Conservation (phyloP, 768 basidiomycete genomes). For the Tricholoma hemisulphureum region DNA sequence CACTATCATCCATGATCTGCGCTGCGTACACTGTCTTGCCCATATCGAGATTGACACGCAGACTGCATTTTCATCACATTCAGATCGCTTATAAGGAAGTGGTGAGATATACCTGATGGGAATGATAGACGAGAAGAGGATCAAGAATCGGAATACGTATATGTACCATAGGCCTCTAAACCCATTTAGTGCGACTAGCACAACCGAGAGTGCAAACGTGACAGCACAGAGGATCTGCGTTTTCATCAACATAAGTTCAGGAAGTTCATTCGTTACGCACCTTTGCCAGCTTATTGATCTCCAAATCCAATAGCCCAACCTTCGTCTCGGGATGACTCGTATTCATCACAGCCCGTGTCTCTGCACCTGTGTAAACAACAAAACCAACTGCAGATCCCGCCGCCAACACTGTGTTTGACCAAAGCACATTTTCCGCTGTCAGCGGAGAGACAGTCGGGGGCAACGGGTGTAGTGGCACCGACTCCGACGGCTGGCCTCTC, state of each 20-base stretch:
- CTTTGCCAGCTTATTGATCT: constrained; percentile 95
- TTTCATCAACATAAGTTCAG: not conserved
- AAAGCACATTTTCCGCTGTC: constrained; percentile 93
- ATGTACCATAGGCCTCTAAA: constrained; percentile 96
- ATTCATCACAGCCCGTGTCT: constrained; percentile 98
- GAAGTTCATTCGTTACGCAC: constrained; percentile 47
- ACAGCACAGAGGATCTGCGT: constrained; percentile 87
- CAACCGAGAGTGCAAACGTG: constrained; percentile 87
- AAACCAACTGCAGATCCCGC: constrained; percentile 92
- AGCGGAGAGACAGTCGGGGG: constrained; percentile 71
- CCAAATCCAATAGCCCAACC: constrained; percentile 85
- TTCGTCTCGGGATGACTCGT: constrained; percentile 97
- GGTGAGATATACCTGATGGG: constrained; percentile 87
- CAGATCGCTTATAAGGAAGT: not conserved
- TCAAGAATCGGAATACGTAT: constrained; percentile 94
- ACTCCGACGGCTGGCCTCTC: constrained; percentile 24
- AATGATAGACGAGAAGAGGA: constrained; percentile 98
- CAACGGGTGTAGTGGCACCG: constrained; percentile 41
- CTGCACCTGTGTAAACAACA: constrained; percentile 90
- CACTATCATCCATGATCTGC: constrained; percentile 88
- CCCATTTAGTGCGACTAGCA: constrained; percentile 92
- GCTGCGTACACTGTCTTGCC: constrained; percentile 98
- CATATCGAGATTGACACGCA: constrained; percentile 99
- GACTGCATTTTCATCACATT: constrained; percentile 41
- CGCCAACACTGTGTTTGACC: constrained; percentile 97